Percentiles rank a stretch among this genome's conserved stretches.
Conservation (phyloP, 208 protist species). For the Crithidia bombi region DNA sequence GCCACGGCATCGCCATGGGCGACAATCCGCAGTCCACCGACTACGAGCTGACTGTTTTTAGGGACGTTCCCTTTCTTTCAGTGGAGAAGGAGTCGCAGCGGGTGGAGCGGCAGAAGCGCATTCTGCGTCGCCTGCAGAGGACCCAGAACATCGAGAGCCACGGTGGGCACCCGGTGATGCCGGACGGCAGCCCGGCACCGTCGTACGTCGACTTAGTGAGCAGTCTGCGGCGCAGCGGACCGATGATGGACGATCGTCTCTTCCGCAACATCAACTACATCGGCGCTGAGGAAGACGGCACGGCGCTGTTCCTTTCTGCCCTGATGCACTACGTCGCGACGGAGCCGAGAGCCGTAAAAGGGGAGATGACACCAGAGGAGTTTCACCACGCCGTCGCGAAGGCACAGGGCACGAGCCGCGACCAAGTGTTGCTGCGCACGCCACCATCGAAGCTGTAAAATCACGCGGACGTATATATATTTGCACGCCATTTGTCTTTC, state of each 20-base stretch:
- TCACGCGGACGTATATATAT: no score
- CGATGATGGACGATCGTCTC: conserved; percentile 84
- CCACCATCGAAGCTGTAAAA: conserved; percentile 28
- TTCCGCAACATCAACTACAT: conserved; percentile 70
- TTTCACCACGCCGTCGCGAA: conserved; percentile 36
- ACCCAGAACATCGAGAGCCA: conserved; percentile 30
- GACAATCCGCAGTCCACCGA: conserved; percentile 88
- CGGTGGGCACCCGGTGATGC: conserved; percentile 35
- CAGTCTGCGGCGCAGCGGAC: conserved; percentile 46
- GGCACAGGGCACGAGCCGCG: conserved; percentile 31
- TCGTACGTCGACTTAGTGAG: conserved; percentile 39
- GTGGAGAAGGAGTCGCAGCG: conserved; percentile 73
- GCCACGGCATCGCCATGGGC: conserved; percentile 65
- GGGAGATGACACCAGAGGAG: conserved; percentile 9
- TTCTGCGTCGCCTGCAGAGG: conserved; percentile 48
- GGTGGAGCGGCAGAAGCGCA: conserved; percentile 63
- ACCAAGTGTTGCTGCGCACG: conserved; percentile 17
- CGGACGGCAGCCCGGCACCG: conserved; percentile 52
- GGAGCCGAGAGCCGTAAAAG: neutral
- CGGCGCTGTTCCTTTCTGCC: conserved; percentile 51
- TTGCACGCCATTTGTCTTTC: conserved; percentile 22
- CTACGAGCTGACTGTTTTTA: conserved; percentile 83
- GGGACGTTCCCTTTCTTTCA: conserved; percentile 73
- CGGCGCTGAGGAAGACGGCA: conserved; percentile 80
- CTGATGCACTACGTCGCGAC: conserved; percentile 49